A percentile compares a stretch with the other conserved stretches of the same genome.
phyloP scores from a whole-genome alignment of 2,329 filamentous ascomycete species.

The Penicillium sumatraense region DNA sequence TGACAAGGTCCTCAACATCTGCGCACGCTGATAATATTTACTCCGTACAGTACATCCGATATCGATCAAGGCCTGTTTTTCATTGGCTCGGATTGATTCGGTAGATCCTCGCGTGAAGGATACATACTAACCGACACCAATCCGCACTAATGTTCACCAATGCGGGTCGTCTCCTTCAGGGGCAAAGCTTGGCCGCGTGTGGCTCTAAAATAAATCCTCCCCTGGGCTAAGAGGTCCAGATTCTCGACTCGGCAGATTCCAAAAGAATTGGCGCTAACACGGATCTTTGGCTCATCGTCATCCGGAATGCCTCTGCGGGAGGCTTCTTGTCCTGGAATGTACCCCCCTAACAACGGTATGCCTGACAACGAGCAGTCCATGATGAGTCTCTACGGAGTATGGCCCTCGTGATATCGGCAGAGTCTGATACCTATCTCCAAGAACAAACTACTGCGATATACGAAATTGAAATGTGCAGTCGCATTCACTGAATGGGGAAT shows the following conservation, averaged over 20 bases:
- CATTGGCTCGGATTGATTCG: neutral
- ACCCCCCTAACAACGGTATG: constrained; percentile 21
- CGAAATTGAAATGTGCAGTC: neutral
- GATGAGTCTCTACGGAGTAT: neutral
- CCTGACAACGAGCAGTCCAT: constrained; percentile 17
- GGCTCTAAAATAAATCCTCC: neutral
- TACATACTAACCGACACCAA: neutral
- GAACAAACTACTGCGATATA: no score
- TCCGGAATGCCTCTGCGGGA: constrained; percentile 16
- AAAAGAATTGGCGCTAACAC: neutral
- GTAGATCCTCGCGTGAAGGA: neutral
- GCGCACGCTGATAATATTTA: neutral
- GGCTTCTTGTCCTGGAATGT: constrained; percentile 20
- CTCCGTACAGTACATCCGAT: no score
- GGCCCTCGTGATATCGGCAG: neutral
- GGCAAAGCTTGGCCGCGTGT: constrained; percentile 23
- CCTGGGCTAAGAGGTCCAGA: neutral
- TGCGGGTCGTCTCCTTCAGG: constrained; percentile 17
- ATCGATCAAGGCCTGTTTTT: neutral
- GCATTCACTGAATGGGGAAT: neutral
- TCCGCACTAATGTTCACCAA: neutral
- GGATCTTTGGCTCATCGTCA: constrained; percentile 14
- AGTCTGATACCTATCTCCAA: neutral
- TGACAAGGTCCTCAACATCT: neutral
- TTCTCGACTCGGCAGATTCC: neutral